Evolutionary conservation across 108 stramenopile genomes (phyloP), one percentile per base, ranked within the genome.

Genomic region (Cylindrotheca fusiformis): DNA sequence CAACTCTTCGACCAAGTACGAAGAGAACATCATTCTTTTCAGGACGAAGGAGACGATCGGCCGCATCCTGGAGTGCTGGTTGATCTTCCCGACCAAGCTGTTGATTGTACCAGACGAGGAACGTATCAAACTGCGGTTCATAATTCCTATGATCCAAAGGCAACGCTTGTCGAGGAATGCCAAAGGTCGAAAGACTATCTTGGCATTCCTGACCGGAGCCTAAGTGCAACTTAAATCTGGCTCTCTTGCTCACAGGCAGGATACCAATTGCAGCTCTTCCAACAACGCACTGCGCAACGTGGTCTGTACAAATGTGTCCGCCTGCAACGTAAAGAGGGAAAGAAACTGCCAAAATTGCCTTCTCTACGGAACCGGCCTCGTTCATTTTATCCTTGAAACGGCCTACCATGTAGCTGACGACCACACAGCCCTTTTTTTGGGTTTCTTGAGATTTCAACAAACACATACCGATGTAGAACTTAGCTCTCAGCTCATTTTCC

Each of bases 181-280:
- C 59, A 28, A 26, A 60, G 36, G 26, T 21, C 22, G 21, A 27
- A 5, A 60, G 44, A 12, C 17, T 6, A 26, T 60, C 44, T 28
- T 28, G 36, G 22, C 59, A 60, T 26, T 60, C 59, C 17, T 46
- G 27, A 30, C 14, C 17, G 10, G 59, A 46, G 18, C 59, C 59
- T 1, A 46, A 19, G 24, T 56, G 55, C 14, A 56, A 41, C 14
- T 14, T 6, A 41, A 41, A 41, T 10, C 36, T 6, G 36, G 36
- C 36, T 6, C 36, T 6, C 6, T 6, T 14, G 6, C 14, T 6
- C 10, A 14, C 36, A 10, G 36, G 36, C 36, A 41, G 6, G 36
- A 14, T 14, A 10, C 36, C 10, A 14, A 41, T 14, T 41, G 14
- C 36, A 6, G 14, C 6, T 6, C 14, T 41, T 6, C 36, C 36